phyloP scores from a whole-genome alignment of 2,329 filamentous ascomycete genomes.

The Sporothrix euskadiensis region DNA sequence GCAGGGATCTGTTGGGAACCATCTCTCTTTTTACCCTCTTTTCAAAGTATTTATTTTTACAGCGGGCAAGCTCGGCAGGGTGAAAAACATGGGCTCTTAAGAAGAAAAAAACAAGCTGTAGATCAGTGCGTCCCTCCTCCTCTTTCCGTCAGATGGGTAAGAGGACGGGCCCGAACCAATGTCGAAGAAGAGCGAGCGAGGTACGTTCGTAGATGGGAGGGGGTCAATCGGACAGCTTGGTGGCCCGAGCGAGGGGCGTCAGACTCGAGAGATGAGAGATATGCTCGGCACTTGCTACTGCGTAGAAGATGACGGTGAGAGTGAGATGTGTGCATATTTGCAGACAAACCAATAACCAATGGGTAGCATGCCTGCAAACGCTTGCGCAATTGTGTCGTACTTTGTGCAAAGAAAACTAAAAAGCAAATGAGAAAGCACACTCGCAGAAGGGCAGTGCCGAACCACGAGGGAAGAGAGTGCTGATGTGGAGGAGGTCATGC shows the following conservation, averaged over 20 bases:
- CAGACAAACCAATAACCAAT: not conserved
- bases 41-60: not conserved
- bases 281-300: not conserved
- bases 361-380: not conserved
- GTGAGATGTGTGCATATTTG: not conserved
- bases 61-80: constrained; percentile 15
- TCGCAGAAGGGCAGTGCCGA: not conserved
- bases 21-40: not conserved
- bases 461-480: not conserved
- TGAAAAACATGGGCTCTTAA: not conserved
- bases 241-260: not conserved
- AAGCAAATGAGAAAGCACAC: too few relatives aligned
- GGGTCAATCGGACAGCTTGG: not conserved
- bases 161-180: constrained; percentile 1
- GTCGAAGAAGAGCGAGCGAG: not conserved
- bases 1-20: not conserved
- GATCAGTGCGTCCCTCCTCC: constrained; percentile 4
- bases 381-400: constrained; percentile 13
- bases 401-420: not conserved
- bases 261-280: not conserved
- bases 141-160: not conserved
- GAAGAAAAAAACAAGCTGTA: constrained; percentile 3
- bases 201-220: not conserved
- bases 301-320: not conserved
- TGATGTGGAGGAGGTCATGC: not conserved